A percentile compares a stretch with the other conserved stretches of the same genome.
Evolutionary conservation across 1,284 basidiomycete species (phyloP).

Genomic region (Cystobasidium slooffiae): DNA sequence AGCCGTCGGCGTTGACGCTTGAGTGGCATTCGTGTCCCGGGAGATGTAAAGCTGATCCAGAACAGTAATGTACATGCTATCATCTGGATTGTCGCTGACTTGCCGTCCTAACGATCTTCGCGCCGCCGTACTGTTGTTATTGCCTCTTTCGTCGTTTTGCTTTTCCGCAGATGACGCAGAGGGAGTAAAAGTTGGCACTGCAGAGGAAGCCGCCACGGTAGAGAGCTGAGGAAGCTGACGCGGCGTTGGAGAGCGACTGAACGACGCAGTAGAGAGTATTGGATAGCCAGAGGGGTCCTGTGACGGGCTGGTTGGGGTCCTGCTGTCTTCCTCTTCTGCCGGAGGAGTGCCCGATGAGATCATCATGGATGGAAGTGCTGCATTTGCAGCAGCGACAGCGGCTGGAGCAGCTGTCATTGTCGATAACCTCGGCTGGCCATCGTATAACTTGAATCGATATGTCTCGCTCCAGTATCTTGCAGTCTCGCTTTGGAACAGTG

Average conservation of each 20-base stretch:
- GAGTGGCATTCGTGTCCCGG: not conserved
- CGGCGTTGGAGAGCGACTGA: constrained; percentile 10
- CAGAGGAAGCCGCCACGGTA: too few relatives aligned
- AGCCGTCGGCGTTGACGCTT: not conserved
- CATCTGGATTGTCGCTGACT: not conserved
- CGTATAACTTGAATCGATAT: constrained; percentile 31
- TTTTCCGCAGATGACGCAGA: not conserved
- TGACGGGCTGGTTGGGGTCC: not conserved
- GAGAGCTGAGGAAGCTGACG: constrained; percentile 8
- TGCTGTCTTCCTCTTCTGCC: not conserved
- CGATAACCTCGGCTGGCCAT: not conserved
- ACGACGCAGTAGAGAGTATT: not conserved
- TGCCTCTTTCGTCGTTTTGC: constrained; percentile 1
- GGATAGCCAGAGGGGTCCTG: not conserved
- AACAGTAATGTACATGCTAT: constrained; percentile 25
- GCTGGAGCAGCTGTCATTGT: not conserved
- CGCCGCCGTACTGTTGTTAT: not conserved
- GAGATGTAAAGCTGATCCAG: constrained; percentile 36
- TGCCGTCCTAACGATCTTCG: not conserved
- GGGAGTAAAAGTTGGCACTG: not conserved
- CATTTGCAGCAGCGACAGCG: not conserved
- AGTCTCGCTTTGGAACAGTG: constrained; percentile 12
- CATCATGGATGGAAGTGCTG: not conserved
- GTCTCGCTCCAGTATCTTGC: constrained; percentile 37
- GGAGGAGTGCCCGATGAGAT: constrained; percentile 4